Evolutionary conservation across 257 asterid genomes (phyloP), one percentile per base, ranked within the genome.

Genomic region (Solanum rostratum): DNA sequence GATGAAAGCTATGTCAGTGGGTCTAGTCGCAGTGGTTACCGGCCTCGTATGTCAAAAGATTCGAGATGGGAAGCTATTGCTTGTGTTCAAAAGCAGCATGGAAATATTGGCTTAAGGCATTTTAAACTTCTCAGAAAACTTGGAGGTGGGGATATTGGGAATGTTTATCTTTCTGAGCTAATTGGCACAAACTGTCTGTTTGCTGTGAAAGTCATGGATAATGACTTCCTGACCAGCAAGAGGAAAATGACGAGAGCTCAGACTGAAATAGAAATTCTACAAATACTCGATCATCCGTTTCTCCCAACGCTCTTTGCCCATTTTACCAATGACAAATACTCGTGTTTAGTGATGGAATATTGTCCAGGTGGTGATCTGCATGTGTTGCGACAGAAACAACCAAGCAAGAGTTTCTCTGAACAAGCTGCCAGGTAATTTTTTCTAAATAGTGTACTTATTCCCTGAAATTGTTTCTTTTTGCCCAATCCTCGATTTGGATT

Each of bases 331-430:
- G 93, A 95, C 6, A 93, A 93, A 69, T 95, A 97, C 96, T 92
- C 95, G 22, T 95, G 99, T 54, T 88, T 95, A 5, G 63, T 96
- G 83, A 95, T 97, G 66, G 99, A 95, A 88, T 95, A 91, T 84
- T 96, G 99, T 87, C 97, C 99, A 87, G 99, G 98, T 86, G 99
- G 99, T 20, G 99, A 95, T 90, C 94, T 96, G 41, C 99, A 96
- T 86, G 94, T 94, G 83, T 95, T 96, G 89, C 97, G 99, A 69
- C 99, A 95, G 87, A 95, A 95, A 3, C 99, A 96, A 89, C 97
- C 98, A 4, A 84, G 90, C 53, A 95, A 93, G 85, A 94, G 97
- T 65, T 96, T 93, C 92, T 90, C 96, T 18, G 94, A 92, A 29
- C 89, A 95, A 84, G 93, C 97, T 84, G 98, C 93, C 88, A 92